phyloP scores from a whole-genome alignment of 257 asterid species.

The Salvia hispanica region DNA sequence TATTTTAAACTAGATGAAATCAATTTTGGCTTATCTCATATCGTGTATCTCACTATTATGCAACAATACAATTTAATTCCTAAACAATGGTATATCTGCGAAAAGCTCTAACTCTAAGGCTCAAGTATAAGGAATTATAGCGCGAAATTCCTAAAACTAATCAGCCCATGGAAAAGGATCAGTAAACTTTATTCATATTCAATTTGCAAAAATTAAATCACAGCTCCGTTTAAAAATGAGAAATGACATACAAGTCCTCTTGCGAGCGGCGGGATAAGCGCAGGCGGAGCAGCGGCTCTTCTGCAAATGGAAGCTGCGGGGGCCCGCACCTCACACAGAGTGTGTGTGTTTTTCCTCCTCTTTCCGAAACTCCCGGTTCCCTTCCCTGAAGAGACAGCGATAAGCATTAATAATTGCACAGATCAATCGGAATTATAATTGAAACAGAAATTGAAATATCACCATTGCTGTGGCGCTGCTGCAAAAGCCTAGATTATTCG shows the following conservation, averaged over 20 bases:
- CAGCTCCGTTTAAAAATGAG: not conserved
- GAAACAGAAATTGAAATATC: not conserved
- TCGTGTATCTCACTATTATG: no score
- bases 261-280: constrained; percentile 57
- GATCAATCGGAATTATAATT: not conserved
- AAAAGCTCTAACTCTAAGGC: not conserved
- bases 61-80: not conserved
- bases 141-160: not conserved
- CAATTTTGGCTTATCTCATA: no score
- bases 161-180: not conserved
- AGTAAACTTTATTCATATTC: not conserved
- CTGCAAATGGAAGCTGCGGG: constrained; percentile 60
- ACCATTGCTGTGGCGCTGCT: constrained; percentile 34
- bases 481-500: constrained; percentile 30
- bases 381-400: constrained; percentile 28
- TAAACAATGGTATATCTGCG: not conserved
- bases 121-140: not conserved
- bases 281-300: constrained; percentile 59
- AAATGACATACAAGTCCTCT: constrained; percentile 47
- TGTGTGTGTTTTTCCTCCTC: constrained; percentile 57
- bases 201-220: not conserved
- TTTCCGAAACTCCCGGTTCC: constrained; percentile 53
- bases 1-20: no score
- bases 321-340: constrained; percentile 58
- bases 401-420: not conserved